Conservation (phyloP, 805 yeast genomes). For the Suhomyces sp. region DNA sequence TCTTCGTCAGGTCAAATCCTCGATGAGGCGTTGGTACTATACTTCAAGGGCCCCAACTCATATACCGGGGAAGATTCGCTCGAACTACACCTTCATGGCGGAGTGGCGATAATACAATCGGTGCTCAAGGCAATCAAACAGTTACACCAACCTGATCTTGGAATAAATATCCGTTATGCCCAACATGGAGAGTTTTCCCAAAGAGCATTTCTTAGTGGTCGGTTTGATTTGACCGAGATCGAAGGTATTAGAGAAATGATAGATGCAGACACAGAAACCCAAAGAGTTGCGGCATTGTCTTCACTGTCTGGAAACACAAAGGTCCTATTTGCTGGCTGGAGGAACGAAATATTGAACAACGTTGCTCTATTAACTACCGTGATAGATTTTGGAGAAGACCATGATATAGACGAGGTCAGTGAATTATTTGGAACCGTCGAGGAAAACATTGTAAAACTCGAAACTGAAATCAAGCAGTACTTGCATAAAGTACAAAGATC, state of each 20-base stretch:
- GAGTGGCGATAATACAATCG: conserved; percentile 74
- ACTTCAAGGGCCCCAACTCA: conserved; percentile 69
- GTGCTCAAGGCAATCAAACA: conserved; percentile 60
- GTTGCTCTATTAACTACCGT: conserved; percentile 81
- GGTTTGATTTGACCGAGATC: conserved; percentile 81
- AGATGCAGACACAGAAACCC: conserved; percentile 91
- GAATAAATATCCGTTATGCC: conserved; percentile 64
- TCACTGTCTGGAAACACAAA: conserved; percentile 72
- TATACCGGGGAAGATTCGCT: conserved; percentile 91
- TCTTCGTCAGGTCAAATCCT: conserved; percentile 45
- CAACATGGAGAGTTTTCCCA: conserved; percentile 90
- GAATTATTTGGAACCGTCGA: conserved; percentile 52
- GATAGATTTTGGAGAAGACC: conserved; percentile 94
- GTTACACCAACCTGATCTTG: conserved; percentile 45
- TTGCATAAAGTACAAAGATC: conserved; percentile 50
- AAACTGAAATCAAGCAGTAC: conserved; percentile 44
- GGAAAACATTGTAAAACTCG: conserved; percentile 38
- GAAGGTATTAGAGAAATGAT: conserved; percentile 89
- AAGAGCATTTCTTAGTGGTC: conserved; percentile 81
- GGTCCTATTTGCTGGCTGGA: conserved; percentile 58
- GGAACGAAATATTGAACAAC: conserved; percentile 57
- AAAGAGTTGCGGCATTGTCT: conserved; percentile 69
- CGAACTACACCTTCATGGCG: conserved; percentile 94
- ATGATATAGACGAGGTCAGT: conserved; percentile 67
- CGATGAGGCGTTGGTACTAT: conserved; percentile 75